A percentile compares a stretch with the other conserved stretches of the same genome.
phyloP scores from a whole-genome alignment of 2,329 filamentous ascomycete genomes.

The Orbilia brochopaga region DNA sequence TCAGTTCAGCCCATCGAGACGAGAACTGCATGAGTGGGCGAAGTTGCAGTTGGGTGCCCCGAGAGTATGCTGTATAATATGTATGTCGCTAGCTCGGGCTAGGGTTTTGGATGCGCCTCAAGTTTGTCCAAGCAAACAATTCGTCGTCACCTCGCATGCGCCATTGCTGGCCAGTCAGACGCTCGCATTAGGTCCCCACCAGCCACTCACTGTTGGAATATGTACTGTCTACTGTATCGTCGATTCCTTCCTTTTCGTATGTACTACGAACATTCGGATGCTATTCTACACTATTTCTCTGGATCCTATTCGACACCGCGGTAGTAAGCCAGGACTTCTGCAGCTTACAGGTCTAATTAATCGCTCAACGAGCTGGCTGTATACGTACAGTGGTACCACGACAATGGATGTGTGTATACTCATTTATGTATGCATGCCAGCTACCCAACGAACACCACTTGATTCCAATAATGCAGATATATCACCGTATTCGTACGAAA shows the following conservation, averaged over 20 bases:
- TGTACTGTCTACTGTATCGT: too few species aligned
- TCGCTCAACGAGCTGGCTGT: too few species aligned
- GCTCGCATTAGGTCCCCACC: background rate
- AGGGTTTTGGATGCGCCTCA: constrained; percentile 6
- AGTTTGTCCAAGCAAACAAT: constrained; percentile 51
- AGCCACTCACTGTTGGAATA: constrained; percentile 15
- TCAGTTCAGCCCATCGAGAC: background rate
- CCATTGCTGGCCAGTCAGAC: constrained; percentile 25
- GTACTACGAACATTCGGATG: background rate
- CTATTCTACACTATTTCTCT: too few species aligned
- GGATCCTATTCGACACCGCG: too few species aligned
- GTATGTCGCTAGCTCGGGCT: constrained; percentile 1
- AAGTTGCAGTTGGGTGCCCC: background rate
- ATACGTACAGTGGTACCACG: too few species aligned
- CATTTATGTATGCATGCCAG: too few species aligned
- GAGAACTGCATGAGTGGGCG: background rate
- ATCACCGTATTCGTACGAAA: background rate
- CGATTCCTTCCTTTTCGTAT: background rate
- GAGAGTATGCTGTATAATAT: too few species aligned
- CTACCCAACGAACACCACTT: too few species aligned
- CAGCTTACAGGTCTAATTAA: too few species aligned
- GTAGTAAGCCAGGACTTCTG: too few species aligned
- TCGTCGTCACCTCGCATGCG: constrained; percentile 48
- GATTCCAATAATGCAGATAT: too few species aligned
- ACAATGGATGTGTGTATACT: too few species aligned